A percentile compares a stretch with the other conserved stretches of the same genome.
These are phyloP conservation scores for Ocimum tenuiflorum DNA, from an alignment of 257 asterid species.

Conservation along the genomic window DNA sequence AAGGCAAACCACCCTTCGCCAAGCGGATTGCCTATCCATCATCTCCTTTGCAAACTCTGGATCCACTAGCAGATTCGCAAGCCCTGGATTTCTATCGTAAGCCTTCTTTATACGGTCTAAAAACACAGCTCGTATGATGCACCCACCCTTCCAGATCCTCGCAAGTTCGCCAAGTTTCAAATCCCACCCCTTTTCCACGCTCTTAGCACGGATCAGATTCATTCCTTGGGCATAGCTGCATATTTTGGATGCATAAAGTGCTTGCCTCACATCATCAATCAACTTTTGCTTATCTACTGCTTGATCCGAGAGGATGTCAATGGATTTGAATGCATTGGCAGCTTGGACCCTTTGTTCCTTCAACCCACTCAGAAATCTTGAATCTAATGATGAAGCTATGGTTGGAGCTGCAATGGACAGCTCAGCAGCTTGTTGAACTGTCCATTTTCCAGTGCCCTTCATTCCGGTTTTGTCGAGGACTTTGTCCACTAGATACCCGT, in stretches of 20 bases:
- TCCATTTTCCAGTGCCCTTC: conserved; percentile 83
- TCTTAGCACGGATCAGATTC: conserved; percentile 64
- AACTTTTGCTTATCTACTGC: conserved; percentile 48
- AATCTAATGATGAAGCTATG: conserved; percentile 60
- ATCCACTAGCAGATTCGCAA: conserved; percentile 58
- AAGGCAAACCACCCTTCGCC: conserved; percentile 64
- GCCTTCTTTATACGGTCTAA: conserved; percentile 69
- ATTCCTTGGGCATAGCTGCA: conserved; percentile 77
- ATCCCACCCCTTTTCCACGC: conserved; percentile 56
- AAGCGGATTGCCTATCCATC: conserved; percentile 46
- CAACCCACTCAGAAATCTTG: conserved; percentile 67
- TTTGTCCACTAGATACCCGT: conserved; percentile 59
- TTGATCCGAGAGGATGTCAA: conserved; percentile 34
- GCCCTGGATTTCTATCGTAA: conserved; percentile 54
- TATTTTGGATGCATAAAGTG: conserved; percentile 63
- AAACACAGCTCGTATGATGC: conserved; percentile 64
- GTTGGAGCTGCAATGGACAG: conserved; percentile 70
- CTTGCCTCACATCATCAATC: conserved; percentile 63
- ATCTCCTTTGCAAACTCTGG: conserved; percentile 60
- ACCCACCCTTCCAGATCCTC: conserved; percentile 73
- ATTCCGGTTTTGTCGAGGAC: conserved; percentile 72
- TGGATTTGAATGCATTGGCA: conserved; percentile 48
- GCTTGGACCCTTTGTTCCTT: conserved; percentile 65
- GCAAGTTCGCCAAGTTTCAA: conserved; percentile 65
- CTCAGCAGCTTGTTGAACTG: conserved; percentile 77